phyloP scores from a whole-genome alignment of 768 basidiomycete species.

The Xerocomus brunneocitrinus region DNA sequence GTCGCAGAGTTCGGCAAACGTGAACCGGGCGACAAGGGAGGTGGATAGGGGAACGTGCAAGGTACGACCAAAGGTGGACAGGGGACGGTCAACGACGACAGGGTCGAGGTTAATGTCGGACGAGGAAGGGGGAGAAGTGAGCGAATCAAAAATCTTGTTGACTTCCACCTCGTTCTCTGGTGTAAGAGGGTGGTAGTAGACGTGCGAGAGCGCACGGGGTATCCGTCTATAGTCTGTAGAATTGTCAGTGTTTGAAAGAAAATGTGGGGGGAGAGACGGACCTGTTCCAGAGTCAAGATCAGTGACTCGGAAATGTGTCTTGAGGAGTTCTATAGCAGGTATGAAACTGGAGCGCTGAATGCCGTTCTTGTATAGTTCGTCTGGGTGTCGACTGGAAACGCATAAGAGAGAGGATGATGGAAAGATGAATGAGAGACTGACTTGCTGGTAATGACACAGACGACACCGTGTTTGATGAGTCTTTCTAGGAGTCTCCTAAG shows the following conservation, averaged over 20 bases:
- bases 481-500: conserved; percentile 82
- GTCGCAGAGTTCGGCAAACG: conserved; percentile 83
- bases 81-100: conserved; percentile 53
- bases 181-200: conserved; percentile 83
- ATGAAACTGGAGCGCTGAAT: conserved; percentile 94
- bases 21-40: conserved; percentile 76
- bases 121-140: conserved; percentile 49
- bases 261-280: conserved; percentile 19
- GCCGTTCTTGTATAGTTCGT: conserved; percentile 97
- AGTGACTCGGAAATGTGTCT: conserved; percentile 78
- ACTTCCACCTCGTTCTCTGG: conserved; percentile 65
- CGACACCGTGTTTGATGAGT: conserved; percentile 83
- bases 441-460: conserved; percentile 98
- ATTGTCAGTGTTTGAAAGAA: neutral
- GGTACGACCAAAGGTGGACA: conserved; percentile 89
- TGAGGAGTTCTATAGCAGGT: conserved; percentile 91
- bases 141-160: conserved; percentile 75
- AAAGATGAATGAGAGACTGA: conserved; percentile 35
- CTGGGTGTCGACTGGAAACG: conserved; percentile 79
- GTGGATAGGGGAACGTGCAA: conserved; percentile 78
- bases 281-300: conserved; percentile 96
- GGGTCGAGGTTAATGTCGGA: conserved; percentile 36
- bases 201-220: conserved; percentile 87
- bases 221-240: conserved; percentile 86
- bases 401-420: neutral